These are phyloP conservation scores for Austroboletus eburneus DNA, from an alignment of 768 basidiomycete species.

Conservation along the genomic window DNA sequence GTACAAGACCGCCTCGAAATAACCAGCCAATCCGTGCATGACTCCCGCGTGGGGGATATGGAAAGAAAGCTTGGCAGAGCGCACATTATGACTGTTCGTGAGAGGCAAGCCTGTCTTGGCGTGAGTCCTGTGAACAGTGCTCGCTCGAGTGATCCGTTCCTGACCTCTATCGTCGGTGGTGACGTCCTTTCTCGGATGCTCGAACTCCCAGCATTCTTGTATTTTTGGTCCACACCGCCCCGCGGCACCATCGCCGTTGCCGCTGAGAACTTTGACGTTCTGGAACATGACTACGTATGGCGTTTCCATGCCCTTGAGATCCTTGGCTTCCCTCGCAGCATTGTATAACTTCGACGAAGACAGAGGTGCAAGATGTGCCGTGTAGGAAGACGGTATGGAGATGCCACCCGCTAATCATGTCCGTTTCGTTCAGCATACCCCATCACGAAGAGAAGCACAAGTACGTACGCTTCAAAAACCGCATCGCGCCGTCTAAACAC, in stretches of 20 bases:
- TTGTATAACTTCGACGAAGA: slow-evolving; percentile 91
- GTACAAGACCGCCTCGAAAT: slow-evolving; percentile 94
- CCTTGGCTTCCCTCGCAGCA: slow-evolving; percentile 67
- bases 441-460: neutral
- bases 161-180: slow-evolving; percentile 69
- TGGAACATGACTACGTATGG: slow-evolving; percentile 99
- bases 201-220: slow-evolving; percentile 98
- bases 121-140: slow-evolving; percentile 8
- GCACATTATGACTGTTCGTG: slow-evolving; percentile 95
- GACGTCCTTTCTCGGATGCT: slow-evolving; percentile 82
- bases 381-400: slow-evolving; percentile 95
- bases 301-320: slow-evolving; percentile 78
- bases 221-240: slow-evolving; percentile 76
- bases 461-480: slow-evolving; percentile 79
- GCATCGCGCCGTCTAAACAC: slow-evolving; percentile 92
- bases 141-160: slow-evolving; percentile 6
- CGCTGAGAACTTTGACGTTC: slow-evolving; percentile 86
- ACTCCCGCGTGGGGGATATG: slow-evolving; percentile 93
- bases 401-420: slow-evolving; percentile 71
- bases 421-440: slow-evolving; percentile 8
- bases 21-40: slow-evolving; percentile 92
- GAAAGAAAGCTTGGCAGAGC: slow-evolving; percentile 82
- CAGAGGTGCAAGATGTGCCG: slow-evolving; percentile 89
- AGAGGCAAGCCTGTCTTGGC: slow-evolving; percentile 65
- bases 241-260: slow-evolving; percentile 55